Base-by-base conservation (phyloP, 2,329 filamentous ascomycete species). In the Cercospora nicotianae region DNA sequence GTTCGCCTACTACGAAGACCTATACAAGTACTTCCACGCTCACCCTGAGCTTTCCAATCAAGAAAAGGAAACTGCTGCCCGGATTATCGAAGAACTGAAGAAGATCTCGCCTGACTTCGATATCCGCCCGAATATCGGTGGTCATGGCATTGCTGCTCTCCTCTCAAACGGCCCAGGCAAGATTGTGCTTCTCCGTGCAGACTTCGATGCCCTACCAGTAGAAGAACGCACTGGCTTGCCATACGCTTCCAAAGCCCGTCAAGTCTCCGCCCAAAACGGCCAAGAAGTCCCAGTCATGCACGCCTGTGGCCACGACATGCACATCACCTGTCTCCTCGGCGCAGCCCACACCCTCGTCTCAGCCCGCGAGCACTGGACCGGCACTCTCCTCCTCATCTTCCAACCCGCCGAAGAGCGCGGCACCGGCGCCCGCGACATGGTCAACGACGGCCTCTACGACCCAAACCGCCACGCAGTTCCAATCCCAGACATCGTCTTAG, bases 351-450 rank as follows among this genome's bases (percentile, higher is more conserved):
- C 83, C 0, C 79, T 92, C 0, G 77, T 82, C 1, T 77, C 76
- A 0, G 75, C 79, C 0, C 80, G 77, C n/a, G 72, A 81, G 0
- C 33, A 69, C 0, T 92, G 90, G 89, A 80, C 76, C 9, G 90
- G 90, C 0, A 91, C 87, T 0, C 72, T 91, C 20, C 79, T 92
- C 5, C 76, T 89, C 6, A 77, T 87, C 2, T 92, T 91, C 75
- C 90, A 92, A 72, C 89, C 90, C 0, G 85, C 86, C 1, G 90
- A 91, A 75, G 90, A 92, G 76, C 81, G 85, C 1, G 87, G 85
- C 0, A 83, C 81, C 0, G 90, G 90, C 0, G 90, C 90, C 0
- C 83, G 84, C 76, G 79, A 87, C 26, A 90, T 89, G 87, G 80
- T 90, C 3, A 83, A 86, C 51, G 86, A 87, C 72, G 86, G 87